Conservation (phyloP, 2,329 filamentous ascomycete genomes). For the Trichophyton verrucosum region DNA sequence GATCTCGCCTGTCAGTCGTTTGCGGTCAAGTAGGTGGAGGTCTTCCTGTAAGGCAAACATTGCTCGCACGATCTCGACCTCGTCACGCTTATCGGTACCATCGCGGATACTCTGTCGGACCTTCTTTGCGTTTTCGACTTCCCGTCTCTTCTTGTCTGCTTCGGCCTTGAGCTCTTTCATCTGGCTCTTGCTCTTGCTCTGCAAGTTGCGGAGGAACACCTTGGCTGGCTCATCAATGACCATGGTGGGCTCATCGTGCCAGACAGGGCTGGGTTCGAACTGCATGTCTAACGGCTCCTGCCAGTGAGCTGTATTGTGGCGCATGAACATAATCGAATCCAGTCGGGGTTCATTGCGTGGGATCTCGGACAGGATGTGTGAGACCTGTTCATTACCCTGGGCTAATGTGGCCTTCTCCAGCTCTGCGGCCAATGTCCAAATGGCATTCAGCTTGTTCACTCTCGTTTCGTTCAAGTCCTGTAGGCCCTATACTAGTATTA, state of each 20-base stretch:
- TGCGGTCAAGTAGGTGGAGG: constrained; percentile 71
- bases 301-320: constrained; percentile 73
- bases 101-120: constrained; percentile 65
- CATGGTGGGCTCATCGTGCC: constrained; percentile 87
- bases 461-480: constrained; percentile 90
- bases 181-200: constrained; percentile 79
- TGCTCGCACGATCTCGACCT: constrained; percentile 70
- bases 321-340: constrained; percentile 96
- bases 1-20: constrained; percentile 75
- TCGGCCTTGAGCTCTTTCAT: constrained; percentile 69
- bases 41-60: constrained; percentile 75
- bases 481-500: constrained; percentile 39
- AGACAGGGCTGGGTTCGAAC: constrained; percentile 92
- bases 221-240: constrained; percentile 77
- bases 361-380: constrained; percentile 67
- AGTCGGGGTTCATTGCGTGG: constrained; percentile 74
- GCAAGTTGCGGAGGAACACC: constrained; percentile 78
- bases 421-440: constrained; percentile 70
- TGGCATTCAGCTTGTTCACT: constrained; percentile 65
- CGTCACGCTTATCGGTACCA: constrained; percentile 77
- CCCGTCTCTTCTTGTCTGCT: constrained; percentile 70
- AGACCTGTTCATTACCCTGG: constrained; percentile 58
- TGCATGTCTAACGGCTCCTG: constrained; percentile 71
- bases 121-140: constrained; percentile 66
- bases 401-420: constrained; percentile 71